Evolutionary conservation across 352 stramenopile genomes (phyloP), one percentile per base, ranked within the genome.

Genomic region (Pythium chondricola): DNA sequence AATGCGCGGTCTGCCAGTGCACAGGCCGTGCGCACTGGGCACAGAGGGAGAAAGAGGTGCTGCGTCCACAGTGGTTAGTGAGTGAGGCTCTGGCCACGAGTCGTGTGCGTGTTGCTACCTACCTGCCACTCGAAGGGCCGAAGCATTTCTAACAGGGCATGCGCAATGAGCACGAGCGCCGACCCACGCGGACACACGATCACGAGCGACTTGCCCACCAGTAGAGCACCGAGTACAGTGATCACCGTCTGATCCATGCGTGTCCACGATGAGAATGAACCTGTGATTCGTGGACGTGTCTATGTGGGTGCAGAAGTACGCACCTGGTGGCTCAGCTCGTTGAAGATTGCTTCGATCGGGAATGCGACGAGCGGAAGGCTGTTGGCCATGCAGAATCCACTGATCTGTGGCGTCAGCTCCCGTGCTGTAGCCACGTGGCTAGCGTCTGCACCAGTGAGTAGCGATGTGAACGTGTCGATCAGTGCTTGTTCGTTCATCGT

Each of bases 101-200:
- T 38, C 25, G 5, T 29, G 5, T 1, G 16, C 0, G 36, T 24
- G 16, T 3, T 42, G 21, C 42, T 42, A 47, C 38, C 25, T 54
- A 88, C 76, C 56, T 43, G 52, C 74, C 69, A 87, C 27, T 83
- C 50, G 42, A 90, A 82, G 8, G 79, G 79, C 4, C 47, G 60
- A 1, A 86, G 48, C 9, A 87, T 18, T 17, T 67, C 58, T 31
- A 65, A 43, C 6, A 72, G 33, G 26, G 75, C 57, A 10, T 84
- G 57, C 2, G 59, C 61, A 17, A 76, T 61, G 9, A 67, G 54
- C 20, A 65, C n/a, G 9, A 85, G 56, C 35, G 58, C 55, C n/a
- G 63, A 52, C 18, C 61, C 47, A 0, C 67, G 68, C 40, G 82
- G 61, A 2, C 70, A 82, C 21, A 87, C 72, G 20, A 87, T 22